These are phyloP conservation scores for Globisporangium mamillatum DNA, from an alignment of 352 stramenopile genomes.

Conservation along the genomic window DNA sequence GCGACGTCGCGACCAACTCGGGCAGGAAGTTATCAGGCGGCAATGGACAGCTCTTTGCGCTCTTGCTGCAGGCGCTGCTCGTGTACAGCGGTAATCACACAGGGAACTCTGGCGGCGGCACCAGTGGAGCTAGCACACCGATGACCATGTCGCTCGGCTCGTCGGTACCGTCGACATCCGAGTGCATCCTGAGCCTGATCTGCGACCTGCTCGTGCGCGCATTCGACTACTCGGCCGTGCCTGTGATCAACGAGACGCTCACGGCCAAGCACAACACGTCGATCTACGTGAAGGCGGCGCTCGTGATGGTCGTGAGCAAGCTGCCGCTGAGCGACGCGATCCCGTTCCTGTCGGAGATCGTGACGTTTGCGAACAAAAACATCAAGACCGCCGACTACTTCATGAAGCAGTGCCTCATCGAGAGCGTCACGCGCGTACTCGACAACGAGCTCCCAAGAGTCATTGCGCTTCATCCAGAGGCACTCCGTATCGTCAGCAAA, in stretches of 20 bases:
- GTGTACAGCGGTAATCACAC: slow-evolving; percentile 60
- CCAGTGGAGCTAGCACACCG: slow-evolving; percentile 26
- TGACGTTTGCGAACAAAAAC: slow-evolving; percentile 61
- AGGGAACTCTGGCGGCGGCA: slow-evolving; percentile 20
- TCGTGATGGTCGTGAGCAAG: slow-evolving; percentile 67
- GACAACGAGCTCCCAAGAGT: slow-evolving; percentile 38
- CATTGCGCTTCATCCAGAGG: slow-evolving; percentile 50
- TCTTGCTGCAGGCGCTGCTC: slow-evolving; percentile 61
- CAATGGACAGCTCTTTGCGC: slow-evolving; percentile 50
- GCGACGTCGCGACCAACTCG: slow-evolving; percentile 15
- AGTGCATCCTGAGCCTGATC: slow-evolving; percentile 65
- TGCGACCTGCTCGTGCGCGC: slow-evolving; percentile 67
- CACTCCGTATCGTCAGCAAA: slow-evolving; percentile 71
- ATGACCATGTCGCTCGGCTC: slow-evolving; percentile 57
- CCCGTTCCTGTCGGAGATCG: slow-evolving; percentile 62
- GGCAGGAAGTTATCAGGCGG: slow-evolving; percentile 24
- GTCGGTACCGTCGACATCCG: slow-evolving; percentile 46
- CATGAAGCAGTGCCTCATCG: slow-evolving; percentile 74
- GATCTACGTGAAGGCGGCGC: slow-evolving; percentile 62
- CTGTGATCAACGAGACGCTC: slow-evolving; percentile 54
- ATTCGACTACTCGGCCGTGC: slow-evolving; percentile 70
- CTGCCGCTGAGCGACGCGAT: slow-evolving; percentile 53
- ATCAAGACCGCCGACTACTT: slow-evolving; percentile 71
- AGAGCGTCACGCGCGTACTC: slow-evolving; percentile 61
- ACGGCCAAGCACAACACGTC: slow-evolving; percentile 48